Evolutionary conservation across 2,329 filamentous ascomycete species (phyloP).

Genomic region (Diaporthe caulivora): DNA sequence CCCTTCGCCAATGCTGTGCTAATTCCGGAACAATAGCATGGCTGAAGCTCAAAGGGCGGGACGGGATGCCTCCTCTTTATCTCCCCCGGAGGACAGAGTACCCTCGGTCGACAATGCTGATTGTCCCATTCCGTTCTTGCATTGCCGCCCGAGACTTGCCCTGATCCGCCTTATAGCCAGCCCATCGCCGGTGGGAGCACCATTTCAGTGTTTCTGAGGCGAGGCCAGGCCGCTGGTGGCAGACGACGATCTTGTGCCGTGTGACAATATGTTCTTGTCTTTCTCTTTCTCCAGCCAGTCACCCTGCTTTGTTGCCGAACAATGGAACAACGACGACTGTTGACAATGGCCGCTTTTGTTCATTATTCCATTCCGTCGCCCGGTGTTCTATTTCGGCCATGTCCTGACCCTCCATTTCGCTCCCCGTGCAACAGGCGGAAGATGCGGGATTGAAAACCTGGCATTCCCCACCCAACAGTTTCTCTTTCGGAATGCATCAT

Average conservation of each 20-base stretch:
- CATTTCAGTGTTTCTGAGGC: too few relatives aligned
- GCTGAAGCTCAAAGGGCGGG: neutral
- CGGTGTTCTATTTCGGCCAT: too few relatives aligned
- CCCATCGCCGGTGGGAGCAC: neutral
- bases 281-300: too few relatives aligned
- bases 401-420: neutral
- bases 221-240: neutral
- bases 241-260: neutral
- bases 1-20: neutral
- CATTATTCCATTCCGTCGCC: neutral
- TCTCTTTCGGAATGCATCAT: neutral
- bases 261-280: neutral
- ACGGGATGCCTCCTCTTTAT: neutral
- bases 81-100: too few relatives aligned
- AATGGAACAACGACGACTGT: neutral
- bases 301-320: conserved; percentile 10
- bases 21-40: neutral
- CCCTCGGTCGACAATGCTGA: neutral
- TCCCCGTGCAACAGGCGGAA: neutral
- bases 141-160: neutral
- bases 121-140: neutral
- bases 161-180: neutral
- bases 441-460: neutral
- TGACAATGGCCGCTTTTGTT: neutral
- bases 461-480: neutral